Evolutionary conservation across 768 basidiomycete species (phyloP).

Genomic region (Sporobolomyces pararoseus): DNA sequence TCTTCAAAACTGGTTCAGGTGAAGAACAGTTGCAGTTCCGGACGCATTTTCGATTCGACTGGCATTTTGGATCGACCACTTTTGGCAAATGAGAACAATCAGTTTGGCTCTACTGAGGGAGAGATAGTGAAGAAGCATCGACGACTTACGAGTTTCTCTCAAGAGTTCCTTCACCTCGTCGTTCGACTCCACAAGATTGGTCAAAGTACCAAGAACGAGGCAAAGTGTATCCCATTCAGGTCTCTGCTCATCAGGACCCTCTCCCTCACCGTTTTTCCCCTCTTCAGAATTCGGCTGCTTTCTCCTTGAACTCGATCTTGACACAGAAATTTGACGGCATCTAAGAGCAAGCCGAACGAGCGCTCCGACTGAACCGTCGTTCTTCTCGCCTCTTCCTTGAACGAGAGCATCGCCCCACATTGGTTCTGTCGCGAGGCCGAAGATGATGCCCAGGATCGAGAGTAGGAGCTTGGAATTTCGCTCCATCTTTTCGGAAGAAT

Average conservation of each 20-base stretch:
- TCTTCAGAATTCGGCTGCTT: too few species aligned
- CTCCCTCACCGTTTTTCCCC: not conserved
- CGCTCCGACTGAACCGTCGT: not conserved
- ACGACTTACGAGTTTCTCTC: slow-evolving; percentile 14
- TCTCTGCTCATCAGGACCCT: not conserved
- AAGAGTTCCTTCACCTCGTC: slow-evolving; percentile 11
- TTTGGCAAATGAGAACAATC: not conserved
- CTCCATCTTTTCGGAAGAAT: not conserved
- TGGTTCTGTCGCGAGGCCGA: slow-evolving; percentile 18
- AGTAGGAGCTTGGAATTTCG: not conserved
- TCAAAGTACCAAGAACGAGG: slow-evolving; percentile 29
- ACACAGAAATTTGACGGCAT: not conserved
- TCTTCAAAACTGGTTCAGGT: not conserved
- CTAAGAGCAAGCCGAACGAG: slow-evolving; percentile 1
- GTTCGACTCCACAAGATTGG: slow-evolving; percentile 29
- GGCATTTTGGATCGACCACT: slow-evolving; percentile 21
- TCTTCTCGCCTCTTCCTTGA: too few species aligned
- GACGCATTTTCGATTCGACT: slow-evolving; percentile 3
- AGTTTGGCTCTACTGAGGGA: too few species aligned
- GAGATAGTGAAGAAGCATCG: not conserved
- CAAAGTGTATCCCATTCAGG: slow-evolving; percentile 30
- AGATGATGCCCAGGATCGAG: slow-evolving; percentile 9
- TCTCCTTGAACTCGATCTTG: not conserved
- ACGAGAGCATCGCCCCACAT: slow-evolving; percentile 6
- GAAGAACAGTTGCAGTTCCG: slow-evolving; percentile 8